Evolutionary conservation across 208 protist genomes (phyloP).

Genomic region (Crithidia brevicula): DNA sequence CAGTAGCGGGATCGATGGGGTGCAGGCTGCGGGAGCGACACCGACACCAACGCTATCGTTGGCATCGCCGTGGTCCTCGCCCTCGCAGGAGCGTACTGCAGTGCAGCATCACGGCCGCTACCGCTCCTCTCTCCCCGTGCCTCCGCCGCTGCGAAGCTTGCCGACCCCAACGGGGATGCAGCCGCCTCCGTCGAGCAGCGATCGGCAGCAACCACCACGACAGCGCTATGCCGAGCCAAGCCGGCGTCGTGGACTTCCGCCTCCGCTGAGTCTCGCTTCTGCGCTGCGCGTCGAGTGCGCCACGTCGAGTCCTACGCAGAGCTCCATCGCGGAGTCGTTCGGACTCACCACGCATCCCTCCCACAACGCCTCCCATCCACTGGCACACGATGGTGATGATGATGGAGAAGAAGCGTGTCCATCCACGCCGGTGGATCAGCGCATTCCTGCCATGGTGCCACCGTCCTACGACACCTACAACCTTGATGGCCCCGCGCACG

Average conservation of each 20-base stretch:
- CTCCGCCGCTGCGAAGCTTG: conserved; percentile 30
- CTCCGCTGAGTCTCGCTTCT: not conserved
- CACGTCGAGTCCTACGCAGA: no score
- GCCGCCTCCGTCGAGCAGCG: not conserved
- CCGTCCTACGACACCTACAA: conserved; percentile 25
- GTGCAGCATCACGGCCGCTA: conserved; percentile 9
- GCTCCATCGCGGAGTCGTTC: not conserved
- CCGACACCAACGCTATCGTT: no score
- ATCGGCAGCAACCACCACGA: not conserved
- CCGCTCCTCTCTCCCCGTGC: conserved; percentile 23
- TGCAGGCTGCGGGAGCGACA: no score
- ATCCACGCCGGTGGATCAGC: conserved; percentile 27
- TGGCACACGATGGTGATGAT: not conserved
- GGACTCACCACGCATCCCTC: not conserved
- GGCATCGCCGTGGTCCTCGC: not conserved
- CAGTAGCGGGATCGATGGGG: not conserved
- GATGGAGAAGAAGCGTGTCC: not conserved
- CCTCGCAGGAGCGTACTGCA: not conserved
- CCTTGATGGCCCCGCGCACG: not conserved
- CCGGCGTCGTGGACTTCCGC: not conserved
- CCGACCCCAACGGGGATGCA: no score
- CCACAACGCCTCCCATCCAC: no score
- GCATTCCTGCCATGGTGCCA: conserved; percentile 27
- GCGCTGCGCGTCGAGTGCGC: no score
- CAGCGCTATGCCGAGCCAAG: conserved; percentile 1